Evolutionary conservation across 768 basidiomycete species (phyloP), one percentile per base, ranked within the genome.

Genomic region (Russula ochroleuca): DNA sequence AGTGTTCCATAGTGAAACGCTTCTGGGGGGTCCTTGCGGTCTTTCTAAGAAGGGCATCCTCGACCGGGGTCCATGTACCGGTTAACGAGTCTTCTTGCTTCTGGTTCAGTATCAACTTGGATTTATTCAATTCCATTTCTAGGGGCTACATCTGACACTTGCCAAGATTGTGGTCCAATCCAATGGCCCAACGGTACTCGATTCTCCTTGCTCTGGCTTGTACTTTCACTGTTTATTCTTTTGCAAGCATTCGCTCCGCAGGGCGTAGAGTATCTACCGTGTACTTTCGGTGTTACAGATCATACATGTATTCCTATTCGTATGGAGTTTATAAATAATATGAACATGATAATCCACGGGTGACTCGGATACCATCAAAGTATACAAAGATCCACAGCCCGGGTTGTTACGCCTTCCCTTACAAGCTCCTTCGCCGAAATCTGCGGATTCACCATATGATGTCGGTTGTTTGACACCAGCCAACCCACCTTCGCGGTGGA

Each of bases 1-100:
- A 69, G 69, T 47, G 66, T 59, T 23, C 65, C 68, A 72, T 75
- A 73, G 70, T 64, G 45, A 38, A 56, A 23, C n/a, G 38, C 43
- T 52, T 57, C 52, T 45, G 38, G 23, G 52, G 25, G 40, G 53
- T 23, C 62, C 41, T 33, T 49, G 31, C 28, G 47, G 37, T 59
- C 23, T 37, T 49, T 41, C 38, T 64, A 49, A 50, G 57, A 59
- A 65, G 45, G 62, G 38, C 37, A 63, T 57, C 56, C 48, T 37
- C 45, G 23, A 50, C 57, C 31, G 43, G 28, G 49, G 57, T 38
- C 49, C 58, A 51, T 53, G 59, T 55, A 56, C 38, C 63, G 52
- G 63, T 56, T 56, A 48, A 57, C 49, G 50, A 67, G 64, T 57
- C 52, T 49, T 56, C 58, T 59, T 59, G 58, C 66, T 62, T 61